Percentiles rank a stretch among this genome's conserved stretches.
Conservation (phyloP, 495 filamentous ascomycete species). For the Aspergillus biplanus region DNA sequence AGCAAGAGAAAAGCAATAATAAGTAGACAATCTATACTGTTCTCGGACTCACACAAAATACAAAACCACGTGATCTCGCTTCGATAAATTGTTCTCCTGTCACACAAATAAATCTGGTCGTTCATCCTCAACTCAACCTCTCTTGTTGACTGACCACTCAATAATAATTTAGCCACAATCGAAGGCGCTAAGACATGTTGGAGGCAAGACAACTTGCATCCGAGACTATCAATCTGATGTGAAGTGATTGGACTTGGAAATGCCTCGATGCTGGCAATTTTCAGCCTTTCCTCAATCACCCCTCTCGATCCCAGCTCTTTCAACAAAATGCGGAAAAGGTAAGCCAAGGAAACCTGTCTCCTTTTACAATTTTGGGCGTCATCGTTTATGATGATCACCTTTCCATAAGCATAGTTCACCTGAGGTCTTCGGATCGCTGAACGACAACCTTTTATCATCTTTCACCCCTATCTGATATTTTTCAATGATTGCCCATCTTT, state of each 20-base stretch:
- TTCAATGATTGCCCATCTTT: background rate
- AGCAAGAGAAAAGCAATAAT: too few relatives aligned
- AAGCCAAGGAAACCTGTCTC: constrained; percentile 14
- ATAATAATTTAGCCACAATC: background rate
- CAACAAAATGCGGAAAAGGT: constrained; percentile 10
- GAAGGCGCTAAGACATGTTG: background rate
- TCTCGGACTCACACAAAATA: background rate
- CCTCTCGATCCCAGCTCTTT: background rate
- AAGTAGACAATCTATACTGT: background rate
- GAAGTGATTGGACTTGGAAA: background rate
- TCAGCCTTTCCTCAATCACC: background rate
- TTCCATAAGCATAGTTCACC: constrained; percentile 56
- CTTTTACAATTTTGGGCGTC: constrained; percentile 7
- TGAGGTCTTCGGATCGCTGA: constrained; percentile 53
- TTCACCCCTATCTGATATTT: constrained; percentile 47
- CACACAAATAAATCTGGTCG: background rate
- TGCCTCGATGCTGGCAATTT: background rate
- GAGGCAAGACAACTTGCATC: background rate
- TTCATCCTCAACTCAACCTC: background rate
- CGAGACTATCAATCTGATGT: background rate
- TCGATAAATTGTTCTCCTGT: constrained; percentile 3
- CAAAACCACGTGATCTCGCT: background rate
- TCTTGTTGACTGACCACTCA: background rate
- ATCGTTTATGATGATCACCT: constrained; percentile 49
- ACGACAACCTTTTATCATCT: constrained; percentile 56